Base-by-base conservation (phyloP, 352 stramenopile species). In the Blastocystis sp. region DNA sequence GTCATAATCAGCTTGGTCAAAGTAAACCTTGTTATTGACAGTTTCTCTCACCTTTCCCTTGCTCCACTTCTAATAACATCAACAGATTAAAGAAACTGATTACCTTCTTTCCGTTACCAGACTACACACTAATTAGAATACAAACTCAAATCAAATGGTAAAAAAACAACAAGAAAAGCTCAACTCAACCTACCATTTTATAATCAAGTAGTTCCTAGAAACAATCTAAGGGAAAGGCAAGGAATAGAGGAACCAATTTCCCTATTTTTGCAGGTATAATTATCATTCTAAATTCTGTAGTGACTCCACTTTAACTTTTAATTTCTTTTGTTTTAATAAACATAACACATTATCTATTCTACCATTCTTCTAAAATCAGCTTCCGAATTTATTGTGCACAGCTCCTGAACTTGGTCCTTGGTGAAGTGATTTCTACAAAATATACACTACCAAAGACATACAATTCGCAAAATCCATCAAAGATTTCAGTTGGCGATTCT, bases 11-110 rank as follows among this genome's bases (percentile, higher is more conserved):
- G 59, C 76, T 43, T 88, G 26, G 39, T 88, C 76, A 45, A 76
- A 88, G 64, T 76, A 76, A 3, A 88, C 76, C 76, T 88, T 88
- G 64, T 88, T 88, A 66, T 88, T 39, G n/a, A 88, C 54, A 45
- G 76, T 76, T 75, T 88, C 76, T 76, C 76, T 76, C 59, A 76
- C 59, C 76, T 88, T 88, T 76, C 76, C 76, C 76, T 88, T 88
- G 68, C 34, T 88, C 76, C 76, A 88, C 50, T 88, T 88, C 76
- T 81, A 81, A 39, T 24, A 24, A 6, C 45, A 43, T 65, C 6
- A 81, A 63, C 7, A 45, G 11, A 34, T 30, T 8, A 13, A 24
- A 39, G 8, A 3, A 41, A 66, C 45, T 6, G 2, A 9, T 63
- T 65, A 81, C 70, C 70, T 81, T 81, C 70, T 81, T 81, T 81